Percentiles rank a stretch among this genome's conserved stretches.
These are phyloP conservation scores for Uronychia setigera DNA, from an alignment of 73 alveolate species.

Conservation along the genomic window DNA sequence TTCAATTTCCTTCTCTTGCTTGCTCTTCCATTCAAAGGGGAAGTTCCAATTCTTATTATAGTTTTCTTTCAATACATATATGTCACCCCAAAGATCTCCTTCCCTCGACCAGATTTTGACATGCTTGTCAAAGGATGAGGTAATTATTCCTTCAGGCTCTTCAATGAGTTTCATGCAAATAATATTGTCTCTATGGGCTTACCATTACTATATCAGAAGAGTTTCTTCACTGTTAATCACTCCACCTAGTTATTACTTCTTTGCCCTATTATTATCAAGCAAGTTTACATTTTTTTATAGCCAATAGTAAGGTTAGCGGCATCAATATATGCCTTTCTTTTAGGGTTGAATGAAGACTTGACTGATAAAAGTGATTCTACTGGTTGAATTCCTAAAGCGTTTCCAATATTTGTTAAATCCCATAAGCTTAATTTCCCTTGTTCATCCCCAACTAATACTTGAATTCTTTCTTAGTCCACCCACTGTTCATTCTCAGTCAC, in stretches of 20 bases:
- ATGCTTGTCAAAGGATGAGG: constrained; percentile 68
- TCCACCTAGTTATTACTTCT: not conserved
- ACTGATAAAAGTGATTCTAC: constrained; percentile 4
- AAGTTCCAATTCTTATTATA: constrained; percentile 75
- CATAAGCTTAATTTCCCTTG: constrained; percentile 36
- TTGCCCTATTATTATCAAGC: not conserved
- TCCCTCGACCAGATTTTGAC: constrained; percentile 68
- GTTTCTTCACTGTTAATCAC: constrained; percentile 2
- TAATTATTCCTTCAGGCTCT: constrained; percentile 72
- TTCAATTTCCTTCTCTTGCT: constrained; percentile 71
- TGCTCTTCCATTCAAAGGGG: constrained; percentile 87
- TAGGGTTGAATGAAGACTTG: constrained; percentile 55
- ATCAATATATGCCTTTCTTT: constrained; percentile 43
- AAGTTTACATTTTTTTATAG: not conserved
- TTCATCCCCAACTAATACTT: constrained; percentile 39
- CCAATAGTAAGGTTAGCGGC: constrained; percentile 28
- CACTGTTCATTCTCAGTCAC: no score
- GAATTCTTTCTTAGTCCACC: constrained; percentile 8
- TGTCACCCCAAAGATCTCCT: constrained; percentile 75
- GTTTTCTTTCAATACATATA: constrained; percentile 61
- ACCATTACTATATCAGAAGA: constrained; percentile 68
- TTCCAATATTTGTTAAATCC: constrained; percentile 16
- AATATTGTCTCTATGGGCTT: constrained; percentile 62
- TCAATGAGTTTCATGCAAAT: constrained; percentile 42
- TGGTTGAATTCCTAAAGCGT: constrained; percentile 7